Base-by-base conservation (phyloP, 208 protist genomes). In the Acanthamoeba quina region DNA sequence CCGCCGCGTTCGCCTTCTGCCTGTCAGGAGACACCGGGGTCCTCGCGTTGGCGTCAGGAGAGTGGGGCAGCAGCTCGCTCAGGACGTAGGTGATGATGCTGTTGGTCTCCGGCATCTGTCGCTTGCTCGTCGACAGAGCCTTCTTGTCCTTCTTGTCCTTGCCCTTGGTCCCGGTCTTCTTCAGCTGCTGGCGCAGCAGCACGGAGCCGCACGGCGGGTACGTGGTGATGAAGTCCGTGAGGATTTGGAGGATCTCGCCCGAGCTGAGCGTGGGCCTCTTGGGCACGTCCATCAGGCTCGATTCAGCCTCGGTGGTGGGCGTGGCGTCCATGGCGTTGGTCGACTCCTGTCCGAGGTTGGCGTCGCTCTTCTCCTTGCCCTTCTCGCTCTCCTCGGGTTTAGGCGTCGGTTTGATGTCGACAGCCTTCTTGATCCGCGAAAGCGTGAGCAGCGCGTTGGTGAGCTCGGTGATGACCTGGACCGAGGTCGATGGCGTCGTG, bases 391-490 rank as follows among this genome's bases (percentile, higher is more conserved):
- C 41, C 11, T n/a, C 66, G 10, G 10, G 15, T 13, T 62, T 26
- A 64, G 26, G 37, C 13, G 54, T 64, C 41, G 49, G 31, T 29
- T 68, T 90, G 29, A 52, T 3, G 26, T 60, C 60, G n/a, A 47
- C 60, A 6, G 82, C 82, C 56, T 90, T 90, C 82, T 90, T 90
- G 34, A 66, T 66, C 54, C 64, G 10, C 60, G 88, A 92, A n/a
- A 92, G 64, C 47, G 54, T 52, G 54, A 92, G 47, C n/a, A 92
- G 62, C 29, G 88, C 31, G 68, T 92, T 92, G 41, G 66, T 92
- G 21, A 92, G 66, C 66, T 92, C 88, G 26, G 88, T 92, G 47
- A 92, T 78, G 44, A 92, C 88, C 44, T 92, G 88, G 24, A 92
- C 88, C 5, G 44, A 29, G 11, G 80, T 44, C n/a, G 47, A 66